phyloP scores from a whole-genome alignment of 257 asterid species.

The Osmanthus fragrans region DNA sequence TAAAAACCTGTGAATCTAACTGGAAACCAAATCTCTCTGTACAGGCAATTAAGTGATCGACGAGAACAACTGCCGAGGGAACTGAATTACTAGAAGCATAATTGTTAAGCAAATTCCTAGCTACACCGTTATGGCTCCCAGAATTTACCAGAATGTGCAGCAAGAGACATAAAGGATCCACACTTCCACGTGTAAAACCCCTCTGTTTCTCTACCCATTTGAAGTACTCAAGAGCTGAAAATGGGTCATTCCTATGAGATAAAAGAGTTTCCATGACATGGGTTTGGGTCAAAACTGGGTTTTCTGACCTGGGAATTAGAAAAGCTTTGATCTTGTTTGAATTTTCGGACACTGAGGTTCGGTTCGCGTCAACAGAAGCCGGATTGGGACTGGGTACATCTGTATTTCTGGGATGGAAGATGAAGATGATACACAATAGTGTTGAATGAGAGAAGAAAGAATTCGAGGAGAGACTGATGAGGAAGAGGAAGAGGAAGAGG shows the following conservation, averaged over 20 bases:
- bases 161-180: constrained; percentile 62
- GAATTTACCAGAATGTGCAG: constrained; percentile 68
- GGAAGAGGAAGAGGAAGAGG: background rate
- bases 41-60: too few relatives aligned
- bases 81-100: constrained; percentile 45
- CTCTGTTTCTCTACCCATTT: constrained; percentile 37
- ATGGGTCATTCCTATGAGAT: constrained; percentile 52
- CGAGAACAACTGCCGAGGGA: constrained; percentile 39
- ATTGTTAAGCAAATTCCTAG: constrained; percentile 42
- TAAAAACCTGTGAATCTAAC: too few relatives aligned
- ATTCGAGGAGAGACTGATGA: constrained; percentile 14
- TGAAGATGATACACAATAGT: constrained; percentile 20
- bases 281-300: constrained; percentile 24
- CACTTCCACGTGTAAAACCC: constrained; percentile 40
- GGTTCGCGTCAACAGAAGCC: constrained; percentile 9
- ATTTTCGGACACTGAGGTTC: constrained; percentile 18
- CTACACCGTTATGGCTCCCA: constrained; percentile 30
- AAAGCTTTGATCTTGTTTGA: constrained; percentile 24
- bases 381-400: constrained; percentile 1
- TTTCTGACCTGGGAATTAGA: constrained; percentile 23
- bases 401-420: constrained; percentile 12
- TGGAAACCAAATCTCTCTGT: too few relatives aligned
- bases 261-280: constrained; percentile 48
- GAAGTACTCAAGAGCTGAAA: constrained; percentile 51
- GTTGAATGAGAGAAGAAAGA: background rate